Conservation (phyloP, 371 early-diverging fungal species). For the Parasitella parasitica region DNA sequence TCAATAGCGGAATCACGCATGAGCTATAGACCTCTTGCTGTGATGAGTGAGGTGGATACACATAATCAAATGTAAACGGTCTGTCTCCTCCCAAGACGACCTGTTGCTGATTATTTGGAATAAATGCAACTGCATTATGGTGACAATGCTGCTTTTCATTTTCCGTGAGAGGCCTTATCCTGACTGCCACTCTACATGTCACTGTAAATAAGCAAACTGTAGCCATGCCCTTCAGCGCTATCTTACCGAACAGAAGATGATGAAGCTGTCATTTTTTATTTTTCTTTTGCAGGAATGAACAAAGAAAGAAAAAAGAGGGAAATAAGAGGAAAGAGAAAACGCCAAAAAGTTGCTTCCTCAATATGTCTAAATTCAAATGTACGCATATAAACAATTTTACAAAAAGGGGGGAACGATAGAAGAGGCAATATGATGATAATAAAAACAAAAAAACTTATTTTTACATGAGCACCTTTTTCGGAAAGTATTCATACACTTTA, state of each 20-base stretch:
- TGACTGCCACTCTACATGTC: slow-evolving; percentile 64
- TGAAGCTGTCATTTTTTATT: slow-evolving; percentile 1
- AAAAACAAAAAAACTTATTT: not conserved
- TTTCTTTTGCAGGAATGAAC: not conserved
- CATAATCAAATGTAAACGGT: slow-evolving; percentile 86
- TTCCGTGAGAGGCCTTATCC: slow-evolving; percentile 75
- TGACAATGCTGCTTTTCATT: slow-evolving; percentile 68
- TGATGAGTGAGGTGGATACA: slow-evolving; percentile 68
- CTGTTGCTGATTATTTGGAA: slow-evolving; percentile 58
- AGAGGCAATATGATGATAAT: not conserved
- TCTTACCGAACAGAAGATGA: slow-evolving; percentile 27
- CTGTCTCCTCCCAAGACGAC: slow-evolving; percentile 60
- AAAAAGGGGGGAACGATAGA: not conserved
- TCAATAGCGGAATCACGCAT: slow-evolving; percentile 70
- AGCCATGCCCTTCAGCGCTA: not conserved
- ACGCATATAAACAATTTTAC: not conserved
- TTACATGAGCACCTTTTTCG: too few species aligned
- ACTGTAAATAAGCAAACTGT: not conserved
- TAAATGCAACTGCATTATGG: slow-evolving; percentile 59
- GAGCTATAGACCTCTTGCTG: slow-evolving; percentile 75
- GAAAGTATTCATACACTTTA: too few species aligned
- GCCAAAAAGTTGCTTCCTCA: slow-evolving; percentile 2
- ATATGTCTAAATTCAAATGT: not conserved
- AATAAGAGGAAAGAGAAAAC: not conserved
- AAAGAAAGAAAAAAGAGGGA: not conserved